Conservation (phyloP, 306 rosid species). For the Acmispon strigosus region DNA sequence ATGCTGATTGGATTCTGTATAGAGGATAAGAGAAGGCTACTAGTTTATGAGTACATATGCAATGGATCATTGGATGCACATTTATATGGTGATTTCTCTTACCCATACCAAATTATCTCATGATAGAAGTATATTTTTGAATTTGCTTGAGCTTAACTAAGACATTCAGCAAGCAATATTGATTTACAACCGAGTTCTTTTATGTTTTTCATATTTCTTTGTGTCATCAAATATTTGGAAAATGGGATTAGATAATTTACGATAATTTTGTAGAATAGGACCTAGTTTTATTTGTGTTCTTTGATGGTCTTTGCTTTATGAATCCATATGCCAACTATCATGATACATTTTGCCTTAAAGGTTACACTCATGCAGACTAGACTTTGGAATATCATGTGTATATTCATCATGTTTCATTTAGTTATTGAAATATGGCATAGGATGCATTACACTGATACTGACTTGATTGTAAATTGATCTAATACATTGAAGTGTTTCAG, state of each 20-base stretch:
- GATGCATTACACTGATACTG: not conserved
- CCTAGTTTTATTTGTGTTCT: not conserved
- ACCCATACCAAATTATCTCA: not conserved
- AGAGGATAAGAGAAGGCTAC: constrained; percentile 87
- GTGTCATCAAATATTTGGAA: not conserved
- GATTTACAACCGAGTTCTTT: not conserved
- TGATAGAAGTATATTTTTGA: constrained; percentile 4
- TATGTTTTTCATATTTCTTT: not conserved
- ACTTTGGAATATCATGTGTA: not conserved
- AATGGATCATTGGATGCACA: constrained; percentile 93
- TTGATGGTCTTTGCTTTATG: too few relatives aligned
- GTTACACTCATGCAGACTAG: not conserved
- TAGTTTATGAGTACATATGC: constrained; percentile 97
- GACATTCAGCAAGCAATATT: not conserved
- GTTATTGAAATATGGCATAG: not conserved
- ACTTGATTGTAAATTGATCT: constrained; percentile 20
- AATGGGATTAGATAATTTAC: not conserved
- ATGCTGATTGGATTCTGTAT: constrained; percentile 97
- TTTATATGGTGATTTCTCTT: constrained; percentile 70
- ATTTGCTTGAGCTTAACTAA: constrained; percentile 8
- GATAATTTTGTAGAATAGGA: not conserved
- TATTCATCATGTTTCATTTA: not conserved
- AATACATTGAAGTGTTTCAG: constrained; percentile 37
- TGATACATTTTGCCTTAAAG: not conserved
- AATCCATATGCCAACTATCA: not conserved